These are phyloP conservation scores for Wickerhamomyces rabaulensis DNA, from an alignment of 805 yeast genomes.

Conservation along the genomic window DNA sequence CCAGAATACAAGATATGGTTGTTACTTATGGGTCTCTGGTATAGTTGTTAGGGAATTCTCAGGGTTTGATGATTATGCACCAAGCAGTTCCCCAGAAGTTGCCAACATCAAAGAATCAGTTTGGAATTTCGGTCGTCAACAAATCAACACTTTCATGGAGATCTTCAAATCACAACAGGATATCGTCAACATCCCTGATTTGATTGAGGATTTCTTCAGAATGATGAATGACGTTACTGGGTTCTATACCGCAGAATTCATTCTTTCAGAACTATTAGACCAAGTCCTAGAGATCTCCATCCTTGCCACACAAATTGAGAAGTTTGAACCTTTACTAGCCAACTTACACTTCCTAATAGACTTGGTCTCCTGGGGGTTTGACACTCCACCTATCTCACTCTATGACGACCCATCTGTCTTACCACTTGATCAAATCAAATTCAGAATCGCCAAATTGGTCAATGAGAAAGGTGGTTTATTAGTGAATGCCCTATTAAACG, in stretches of 20 bases:
- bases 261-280: conserved; percentile 39
- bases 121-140: conserved; percentile 71
- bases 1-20: conserved; percentile 63
- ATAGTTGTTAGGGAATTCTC: conserved; percentile 70
- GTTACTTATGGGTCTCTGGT: conserved; percentile 89
- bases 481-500: conserved; percentile 48
- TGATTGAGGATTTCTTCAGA: conserved; percentile 81
- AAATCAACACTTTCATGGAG: conserved; percentile 52
- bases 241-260: conserved; percentile 59
- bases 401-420: conserved; percentile 44
- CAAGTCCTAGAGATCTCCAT: conserved; percentile 57
- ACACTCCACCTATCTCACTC: conserved; percentile 72
- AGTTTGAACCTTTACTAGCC: conserved; percentile 64
- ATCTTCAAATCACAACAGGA: conserved; percentile 27
- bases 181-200: conserved; percentile 38
- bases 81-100: neutral
- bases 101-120: conserved; percentile 51
- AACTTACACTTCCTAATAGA: conserved; percentile 78
- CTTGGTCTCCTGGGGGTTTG: conserved; percentile 78
- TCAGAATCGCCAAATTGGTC: conserved; percentile 27
- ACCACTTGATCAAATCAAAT: conserved; percentile 5
- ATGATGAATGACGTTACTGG: conserved; percentile 73
- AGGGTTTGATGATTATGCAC: conserved; percentile 35
- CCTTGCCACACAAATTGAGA: conserved; percentile 50
- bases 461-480: conserved; percentile 52